These are phyloP conservation scores for Didymella segeticola DNA, from an alignment of 2,329 filamentous ascomycete genomes.

Conservation along the genomic window DNA sequence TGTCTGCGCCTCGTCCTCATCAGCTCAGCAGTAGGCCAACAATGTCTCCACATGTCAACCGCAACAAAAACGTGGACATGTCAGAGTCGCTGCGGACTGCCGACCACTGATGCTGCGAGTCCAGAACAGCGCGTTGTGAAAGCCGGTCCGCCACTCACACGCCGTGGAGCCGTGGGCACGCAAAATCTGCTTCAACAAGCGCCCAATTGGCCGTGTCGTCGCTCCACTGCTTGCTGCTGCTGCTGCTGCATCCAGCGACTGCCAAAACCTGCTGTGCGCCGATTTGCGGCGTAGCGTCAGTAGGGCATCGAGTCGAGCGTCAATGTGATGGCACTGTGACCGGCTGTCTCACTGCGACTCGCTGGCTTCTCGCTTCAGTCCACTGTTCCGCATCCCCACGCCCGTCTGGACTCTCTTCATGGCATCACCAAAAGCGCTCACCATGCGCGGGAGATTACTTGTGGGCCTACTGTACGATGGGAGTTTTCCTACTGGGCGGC, in stretches of 20 bases:
- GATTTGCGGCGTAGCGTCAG: constrained; percentile 25
- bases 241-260: constrained; percentile 27
- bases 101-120: not conserved
- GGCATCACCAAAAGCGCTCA: constrained; percentile 28
- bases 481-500: constrained; percentile 29
- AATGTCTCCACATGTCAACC: constrained; percentile 2
- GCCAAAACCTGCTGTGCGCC: constrained; percentile 31
- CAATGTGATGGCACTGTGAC: constrained; percentile 27
- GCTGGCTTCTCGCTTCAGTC: constrained; percentile 17
- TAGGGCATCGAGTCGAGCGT: constrained; percentile 23
- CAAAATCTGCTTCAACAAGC: constrained; percentile 21
- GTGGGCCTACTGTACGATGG: constrained; percentile 30
- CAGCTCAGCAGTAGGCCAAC: constrained; percentile 8
- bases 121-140: constrained; percentile 7
- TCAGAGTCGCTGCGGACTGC: constrained; percentile 7
- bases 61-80: constrained; percentile 24
- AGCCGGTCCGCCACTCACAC: constrained; percentile 10
- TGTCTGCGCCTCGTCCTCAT: constrained; percentile 26
- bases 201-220: constrained; percentile 23
- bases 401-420: constrained; percentile 31
- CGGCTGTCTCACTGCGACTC: constrained; percentile 21
- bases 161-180: constrained; percentile 19
- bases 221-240: constrained; percentile 30
- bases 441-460: constrained; percentile 44
- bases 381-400: constrained; percentile 29